phyloP scores from a whole-genome alignment of 495 filamentous ascomycete genomes.

The Alectoria sarmentosa region DNA sequence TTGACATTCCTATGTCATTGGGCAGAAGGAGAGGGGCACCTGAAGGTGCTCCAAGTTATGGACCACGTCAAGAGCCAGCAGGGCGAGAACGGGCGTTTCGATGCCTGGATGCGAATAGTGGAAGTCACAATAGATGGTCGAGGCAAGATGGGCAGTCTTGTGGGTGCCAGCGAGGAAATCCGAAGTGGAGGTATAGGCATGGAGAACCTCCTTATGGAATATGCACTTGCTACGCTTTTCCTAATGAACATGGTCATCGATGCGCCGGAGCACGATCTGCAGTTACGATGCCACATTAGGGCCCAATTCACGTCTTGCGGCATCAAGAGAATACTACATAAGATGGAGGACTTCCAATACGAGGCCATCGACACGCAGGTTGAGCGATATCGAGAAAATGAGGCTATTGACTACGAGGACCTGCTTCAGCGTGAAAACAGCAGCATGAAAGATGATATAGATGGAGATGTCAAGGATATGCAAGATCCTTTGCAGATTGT shows the following conservation, averaged over 20 bases:
- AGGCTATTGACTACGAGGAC: slow-evolving; percentile 97
- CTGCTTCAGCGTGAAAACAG: slow-evolving; percentile 85
- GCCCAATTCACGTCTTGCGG: slow-evolving; percentile 96
- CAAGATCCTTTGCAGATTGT: slow-evolving; percentile 90
- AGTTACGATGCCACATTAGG: slow-evolving; percentile 86
- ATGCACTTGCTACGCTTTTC: slow-evolving; percentile 90
- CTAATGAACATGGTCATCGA: slow-evolving; percentile 96
- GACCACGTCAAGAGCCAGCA: slow-evolving; percentile 85
- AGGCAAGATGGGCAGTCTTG: slow-evolving; percentile 96
- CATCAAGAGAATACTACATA: slow-evolving; percentile 85
- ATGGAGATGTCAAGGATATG: slow-evolving; percentile 89
- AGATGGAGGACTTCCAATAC: slow-evolving; percentile 99
- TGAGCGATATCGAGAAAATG: slow-evolving; percentile 85
- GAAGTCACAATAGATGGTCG: slow-evolving; percentile 96
- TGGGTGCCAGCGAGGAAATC: slow-evolving; percentile 94
- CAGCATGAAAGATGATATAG: slow-evolving; percentile 82
- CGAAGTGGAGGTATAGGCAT: slow-evolving; percentile 96
- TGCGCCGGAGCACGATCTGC: slow-evolving; percentile 78
- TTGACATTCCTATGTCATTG: slow-evolving; percentile 96
- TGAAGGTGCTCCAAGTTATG: slow-evolving; percentile 88
- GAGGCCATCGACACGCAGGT: slow-evolving; percentile 98
- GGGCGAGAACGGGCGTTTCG: slow-evolving; percentile 91
- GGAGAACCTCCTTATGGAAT: slow-evolving; percentile 99
- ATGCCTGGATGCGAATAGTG: slow-evolving; percentile 97
- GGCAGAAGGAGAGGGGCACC: slow-evolving; percentile 88